Conservation (phyloP, 768 basidiomycete species). For the Lactarius sp. region DNA sequence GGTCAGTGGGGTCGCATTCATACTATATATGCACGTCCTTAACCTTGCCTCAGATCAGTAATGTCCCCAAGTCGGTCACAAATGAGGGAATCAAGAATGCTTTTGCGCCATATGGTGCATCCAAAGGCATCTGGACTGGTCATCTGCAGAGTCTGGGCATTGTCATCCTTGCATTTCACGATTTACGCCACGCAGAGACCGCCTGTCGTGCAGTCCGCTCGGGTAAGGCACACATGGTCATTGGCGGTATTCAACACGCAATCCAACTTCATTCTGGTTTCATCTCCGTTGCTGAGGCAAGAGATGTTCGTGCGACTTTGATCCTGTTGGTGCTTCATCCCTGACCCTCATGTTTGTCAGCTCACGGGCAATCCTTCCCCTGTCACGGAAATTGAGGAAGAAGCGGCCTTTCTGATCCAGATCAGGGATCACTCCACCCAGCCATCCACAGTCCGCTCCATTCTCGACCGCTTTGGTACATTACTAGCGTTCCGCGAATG, state of each 20-base stretch:
- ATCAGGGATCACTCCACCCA: conserved; percentile 19
- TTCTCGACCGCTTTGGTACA: conserved; percentile 23
- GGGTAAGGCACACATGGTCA: conserved; percentile 12
- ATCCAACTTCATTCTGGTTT: conserved; percentile 23
- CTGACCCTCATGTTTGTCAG: conserved; percentile 7
- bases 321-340: neutral
- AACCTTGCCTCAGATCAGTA: conserved; percentile 24
- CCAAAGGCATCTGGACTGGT: conserved; percentile 26
- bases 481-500: conserved; percentile 22
- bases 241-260: conserved; percentile 9
- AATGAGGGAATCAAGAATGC: conserved; percentile 22
- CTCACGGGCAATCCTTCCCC: conserved; percentile 22
- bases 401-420: conserved; percentile 23
- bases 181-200: conserved; percentile 21
- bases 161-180: conserved; percentile 26
- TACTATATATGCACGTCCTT: neutral
- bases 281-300: conserved; percentile 23
- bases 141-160: conserved; percentile 20
- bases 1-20: conserved; percentile 18
- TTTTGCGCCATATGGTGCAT: conserved; percentile 20
- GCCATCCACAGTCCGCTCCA: conserved; percentile 17
- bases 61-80: conserved; percentile 7
- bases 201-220: conserved; percentile 22
- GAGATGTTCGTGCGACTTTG: conserved; percentile 19
- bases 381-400: conserved; percentile 25